phyloP scores from a whole-genome alignment of 805 yeast genomes.

The Sungouiella blattae region DNA sequence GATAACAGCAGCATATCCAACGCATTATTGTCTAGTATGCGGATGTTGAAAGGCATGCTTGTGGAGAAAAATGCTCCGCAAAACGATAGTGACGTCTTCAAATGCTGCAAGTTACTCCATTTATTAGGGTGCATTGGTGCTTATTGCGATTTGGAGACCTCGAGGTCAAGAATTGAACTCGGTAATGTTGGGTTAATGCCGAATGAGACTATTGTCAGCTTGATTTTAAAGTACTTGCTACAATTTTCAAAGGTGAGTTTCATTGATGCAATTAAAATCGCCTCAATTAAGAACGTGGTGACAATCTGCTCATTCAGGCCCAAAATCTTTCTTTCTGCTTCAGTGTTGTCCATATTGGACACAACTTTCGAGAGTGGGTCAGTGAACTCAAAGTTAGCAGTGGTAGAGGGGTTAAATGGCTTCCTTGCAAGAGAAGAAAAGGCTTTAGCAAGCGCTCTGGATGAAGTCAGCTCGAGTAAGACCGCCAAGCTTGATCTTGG shows the following conservation, averaged over 20 bases:
- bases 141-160: slow-evolving; percentile 56
- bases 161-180: slow-evolving; percentile 35
- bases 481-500: slow-evolving; percentile 38
- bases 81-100: slow-evolving; percentile 23
- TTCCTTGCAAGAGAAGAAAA: slow-evolving; percentile 58
- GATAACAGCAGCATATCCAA: slow-evolving; percentile 50
- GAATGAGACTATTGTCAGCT: slow-evolving; percentile 54
- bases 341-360: slow-evolving; percentile 52
- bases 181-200: slow-evolving; percentile 41
- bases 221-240: slow-evolving; percentile 57
- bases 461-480: slow-evolving; percentile 32
- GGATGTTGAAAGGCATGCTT: slow-evolving; percentile 37
- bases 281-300: slow-evolving; percentile 57
- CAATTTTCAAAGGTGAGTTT: slow-evolving; percentile 43
- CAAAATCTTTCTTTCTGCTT: slow-evolving; percentile 57
- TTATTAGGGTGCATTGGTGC: slow-evolving; percentile 71
- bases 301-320: slow-evolving; percentile 62
- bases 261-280: slow-evolving; percentile 37
- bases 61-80: slow-evolving; percentile 12
- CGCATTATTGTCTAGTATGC: slow-evolving; percentile 63
- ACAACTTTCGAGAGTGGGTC: slow-evolving; percentile 39
- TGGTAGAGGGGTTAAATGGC: slow-evolving; percentile 54
- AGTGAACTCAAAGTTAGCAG: slow-evolving; percentile 42
- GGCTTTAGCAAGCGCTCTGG: slow-evolving; percentile 41
- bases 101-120: slow-evolving; percentile 52